phyloP scores from a whole-genome alignment of 164 flowering plant species.

The Hamamelis virginiana region DNA sequence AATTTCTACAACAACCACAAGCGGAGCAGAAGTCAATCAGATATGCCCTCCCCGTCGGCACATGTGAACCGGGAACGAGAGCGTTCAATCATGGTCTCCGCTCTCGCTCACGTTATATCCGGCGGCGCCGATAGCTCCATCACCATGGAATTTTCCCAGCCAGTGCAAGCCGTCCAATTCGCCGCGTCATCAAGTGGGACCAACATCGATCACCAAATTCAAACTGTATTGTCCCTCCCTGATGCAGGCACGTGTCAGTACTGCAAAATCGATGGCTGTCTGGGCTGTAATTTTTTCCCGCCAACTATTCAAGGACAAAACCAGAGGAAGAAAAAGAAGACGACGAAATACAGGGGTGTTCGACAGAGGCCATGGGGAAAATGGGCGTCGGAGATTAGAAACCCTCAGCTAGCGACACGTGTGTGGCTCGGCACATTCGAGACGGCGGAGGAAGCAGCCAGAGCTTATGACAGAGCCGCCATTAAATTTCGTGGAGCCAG shows the following conservation, averaged over 20 bases:
- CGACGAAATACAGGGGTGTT: constrained; percentile 37
- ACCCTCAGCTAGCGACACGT: constrained; percentile 28
- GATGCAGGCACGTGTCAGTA: constrained; percentile 19
- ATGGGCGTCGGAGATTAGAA: constrained; percentile 47
- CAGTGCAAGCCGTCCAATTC: neutral
- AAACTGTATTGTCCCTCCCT: constrained; percentile 10
- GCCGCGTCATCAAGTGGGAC: neutral
- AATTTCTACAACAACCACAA: no score
- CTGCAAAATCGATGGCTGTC: constrained; percentile 31
- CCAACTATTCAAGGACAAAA: neutral
- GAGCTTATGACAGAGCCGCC: constrained; percentile 49
- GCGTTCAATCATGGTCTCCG: constrained; percentile 31
- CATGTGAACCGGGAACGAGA: constrained; percentile 13
- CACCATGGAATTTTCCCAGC: neutral
- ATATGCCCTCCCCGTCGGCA: no score
- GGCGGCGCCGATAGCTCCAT: constrained; percentile 8
- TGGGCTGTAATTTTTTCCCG: constrained; percentile 30
- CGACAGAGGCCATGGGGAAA: constrained; percentile 44
- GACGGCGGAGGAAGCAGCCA: constrained; percentile 41
- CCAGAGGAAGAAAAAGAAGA: constrained; percentile 15
- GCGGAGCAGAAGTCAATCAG: no score
- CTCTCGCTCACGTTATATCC: constrained; percentile 30
- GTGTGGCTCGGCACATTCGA: constrained; percentile 49
- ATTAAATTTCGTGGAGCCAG: constrained; percentile 34
- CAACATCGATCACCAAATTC: neutral